Evolutionary conservation across 108 stramenopile genomes (phyloP).

Genomic region (Discostella stelligeroides): DNA sequence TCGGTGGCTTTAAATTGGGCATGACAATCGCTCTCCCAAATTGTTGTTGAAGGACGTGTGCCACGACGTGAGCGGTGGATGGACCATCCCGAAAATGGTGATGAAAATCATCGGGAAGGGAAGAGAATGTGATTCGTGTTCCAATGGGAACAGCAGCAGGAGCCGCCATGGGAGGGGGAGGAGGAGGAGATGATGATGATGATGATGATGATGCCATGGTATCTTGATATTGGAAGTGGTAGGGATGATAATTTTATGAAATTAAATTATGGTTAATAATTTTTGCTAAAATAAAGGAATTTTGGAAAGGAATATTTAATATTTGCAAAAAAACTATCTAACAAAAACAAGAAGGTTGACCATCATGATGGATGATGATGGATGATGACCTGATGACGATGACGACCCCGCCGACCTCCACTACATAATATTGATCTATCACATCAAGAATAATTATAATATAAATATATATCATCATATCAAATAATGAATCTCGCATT

Average conservation of each 20-base stretch:
- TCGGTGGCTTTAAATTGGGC: constrained; percentile 99
- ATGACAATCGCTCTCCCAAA: constrained; percentile 91
- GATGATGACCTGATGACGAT: too few species aligned
- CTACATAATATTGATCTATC: too few species aligned
- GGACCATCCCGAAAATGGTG: constrained; percentile 95
- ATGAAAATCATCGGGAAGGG: constrained; percentile 94
- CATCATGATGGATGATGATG: too few species aligned
- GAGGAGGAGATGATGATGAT: background rate
- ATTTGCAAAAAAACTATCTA: too few species aligned
- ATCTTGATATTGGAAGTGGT: too few species aligned
- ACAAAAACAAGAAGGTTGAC: too few species aligned
- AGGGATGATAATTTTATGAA: too few species aligned
- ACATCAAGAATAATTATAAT: too few species aligned
- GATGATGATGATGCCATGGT: constrained; percentile 2
- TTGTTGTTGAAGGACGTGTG: constrained; percentile 78
- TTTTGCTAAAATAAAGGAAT: too few species aligned
- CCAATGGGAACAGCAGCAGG: constrained; percentile 22
- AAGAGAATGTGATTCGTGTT: constrained; percentile 57
- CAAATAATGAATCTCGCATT: constrained; percentile 75
- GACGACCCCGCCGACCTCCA: too few species aligned
- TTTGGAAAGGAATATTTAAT: too few species aligned
- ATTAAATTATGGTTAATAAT: too few species aligned
- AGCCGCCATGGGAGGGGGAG: background rate
- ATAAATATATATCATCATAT: background rate
- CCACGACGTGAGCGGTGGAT: constrained; percentile 57